Conservation (phyloP, 1,139 yeast species). For the Ogataea hybrid region DNA sequence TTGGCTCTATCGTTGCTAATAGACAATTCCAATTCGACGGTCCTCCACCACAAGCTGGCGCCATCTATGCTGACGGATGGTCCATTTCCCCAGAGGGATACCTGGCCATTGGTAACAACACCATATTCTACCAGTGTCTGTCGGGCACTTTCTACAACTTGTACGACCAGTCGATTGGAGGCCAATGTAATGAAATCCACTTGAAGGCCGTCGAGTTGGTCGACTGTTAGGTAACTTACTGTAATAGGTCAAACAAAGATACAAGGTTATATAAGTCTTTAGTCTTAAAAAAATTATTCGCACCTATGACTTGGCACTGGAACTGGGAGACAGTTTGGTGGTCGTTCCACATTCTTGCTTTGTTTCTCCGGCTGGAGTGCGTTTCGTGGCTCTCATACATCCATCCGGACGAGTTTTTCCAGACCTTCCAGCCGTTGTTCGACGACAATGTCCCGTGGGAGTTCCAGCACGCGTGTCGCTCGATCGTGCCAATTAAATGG, state of each 20-base stretch:
- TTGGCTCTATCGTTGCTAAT: conserved; percentile 80
- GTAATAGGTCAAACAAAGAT: neutral
- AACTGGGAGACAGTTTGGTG: conserved; percentile 35
- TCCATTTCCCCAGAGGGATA: conserved; percentile 59
- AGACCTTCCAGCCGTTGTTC: conserved; percentile 72
- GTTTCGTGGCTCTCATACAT: conserved; percentile 57
- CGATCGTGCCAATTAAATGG: conserved; percentile 66
- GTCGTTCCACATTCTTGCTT: conserved; percentile 13
- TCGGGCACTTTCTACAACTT: conserved; percentile 82
- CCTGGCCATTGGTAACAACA: conserved; percentile 65
- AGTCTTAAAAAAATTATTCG: neutral
- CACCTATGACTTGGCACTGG: neutral
- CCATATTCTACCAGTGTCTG: conserved; percentile 71
- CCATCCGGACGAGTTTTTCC: conserved; percentile 98
- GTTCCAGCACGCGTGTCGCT: conserved; percentile 59
- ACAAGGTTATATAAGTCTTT: neutral
- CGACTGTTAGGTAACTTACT: conserved; percentile 42
- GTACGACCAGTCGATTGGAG: conserved; percentile 66
- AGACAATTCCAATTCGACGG: conserved; percentile 88
- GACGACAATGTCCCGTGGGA: conserved; percentile 82
- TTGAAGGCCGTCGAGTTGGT: conserved; percentile 63
- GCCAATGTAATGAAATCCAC: conserved; percentile 64
- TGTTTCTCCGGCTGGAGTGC: conserved; percentile 34
- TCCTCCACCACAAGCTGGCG: conserved; percentile 89
- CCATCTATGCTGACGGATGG: conserved; percentile 87